phyloP scores from a whole-genome alignment of 441 rosid species.

The Melastoma candidum region DNA sequence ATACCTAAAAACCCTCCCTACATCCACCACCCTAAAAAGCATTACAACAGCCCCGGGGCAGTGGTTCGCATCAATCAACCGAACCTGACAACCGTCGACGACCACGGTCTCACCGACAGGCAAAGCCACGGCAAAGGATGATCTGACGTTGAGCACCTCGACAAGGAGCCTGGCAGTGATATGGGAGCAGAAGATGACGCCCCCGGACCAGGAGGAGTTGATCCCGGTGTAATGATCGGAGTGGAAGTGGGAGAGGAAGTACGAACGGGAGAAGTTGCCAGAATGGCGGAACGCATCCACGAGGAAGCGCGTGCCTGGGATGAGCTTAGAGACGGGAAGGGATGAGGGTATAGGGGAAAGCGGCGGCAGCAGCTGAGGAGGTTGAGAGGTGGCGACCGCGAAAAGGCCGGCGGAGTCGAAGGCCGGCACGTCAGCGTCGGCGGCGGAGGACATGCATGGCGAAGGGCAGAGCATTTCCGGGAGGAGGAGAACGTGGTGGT shows the following conservation, averaged over 20 bases:
- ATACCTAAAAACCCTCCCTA: conserved; percentile 32
- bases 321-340: conserved; percentile 32
- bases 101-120: conserved; percentile 28
- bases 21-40: conserved; percentile 40
- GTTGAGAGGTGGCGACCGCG: no score
- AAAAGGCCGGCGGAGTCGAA: no score
- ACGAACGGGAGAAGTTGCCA: conserved; percentile 33
- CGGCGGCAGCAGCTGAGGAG: no score
- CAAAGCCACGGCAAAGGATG: conserved; percentile 40
- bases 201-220: conserved; percentile 56
- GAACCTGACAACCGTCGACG: conserved; percentile 59
- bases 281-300: conserved; percentile 67
- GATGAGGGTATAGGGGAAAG: no score
- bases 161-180: conserved; percentile 50
- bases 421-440: no score
- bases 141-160: conserved; percentile 36
- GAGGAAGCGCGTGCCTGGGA: conserved; percentile 68
- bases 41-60: conserved; percentile 91
- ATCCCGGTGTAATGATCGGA: conserved; percentile 82
- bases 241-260: conserved; percentile 90
- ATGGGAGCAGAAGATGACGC: conserved; percentile 65
- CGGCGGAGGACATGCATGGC: no score
- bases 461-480: no score
- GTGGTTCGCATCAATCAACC: conserved; percentile 66
- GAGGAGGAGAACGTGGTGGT: no score